phyloP scores from a whole-genome alignment of 345 rosid genomes.

The Aquilaria malaccensis region DNA sequence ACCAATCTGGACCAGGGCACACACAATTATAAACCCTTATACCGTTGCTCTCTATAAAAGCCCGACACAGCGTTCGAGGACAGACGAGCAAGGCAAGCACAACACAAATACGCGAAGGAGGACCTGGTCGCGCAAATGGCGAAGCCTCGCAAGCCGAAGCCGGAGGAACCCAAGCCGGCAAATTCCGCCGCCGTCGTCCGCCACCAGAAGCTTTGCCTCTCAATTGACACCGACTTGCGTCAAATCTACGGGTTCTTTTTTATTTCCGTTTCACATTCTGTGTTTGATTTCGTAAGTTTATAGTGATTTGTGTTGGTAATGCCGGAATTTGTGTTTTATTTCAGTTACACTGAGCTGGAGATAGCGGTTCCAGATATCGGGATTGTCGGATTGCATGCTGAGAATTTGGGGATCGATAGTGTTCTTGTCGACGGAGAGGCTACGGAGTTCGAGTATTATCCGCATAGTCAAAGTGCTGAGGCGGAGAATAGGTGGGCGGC shows the following conservation, averaged over 20 bases:
- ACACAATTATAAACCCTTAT: too few species aligned
- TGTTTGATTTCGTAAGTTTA: background rate
- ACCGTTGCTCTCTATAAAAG: too few species aligned
- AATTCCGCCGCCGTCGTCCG: conserved; percentile 72
- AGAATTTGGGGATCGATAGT: conserved; percentile 82
- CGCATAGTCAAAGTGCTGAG: conserved; percentile 47
- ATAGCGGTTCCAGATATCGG: conserved; percentile 92
- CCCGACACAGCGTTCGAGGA: too few species aligned
- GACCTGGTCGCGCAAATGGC: conserved; percentile 39
- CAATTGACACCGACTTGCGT: conserved; percentile 59
- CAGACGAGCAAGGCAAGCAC: too few species aligned
- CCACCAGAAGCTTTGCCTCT: conserved; percentile 94
- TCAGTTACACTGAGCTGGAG: conserved; percentile 86
- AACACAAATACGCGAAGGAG: too few species aligned
- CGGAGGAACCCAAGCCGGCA: conserved; percentile 57
- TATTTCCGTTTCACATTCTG: background rate
- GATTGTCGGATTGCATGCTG: conserved; percentile 81
- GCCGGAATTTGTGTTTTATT: background rate
- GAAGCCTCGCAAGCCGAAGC: conserved; percentile 80
- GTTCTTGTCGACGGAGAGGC: conserved; percentile 90
- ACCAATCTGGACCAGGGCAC: too few species aligned
- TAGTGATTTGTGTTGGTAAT: conserved; percentile 1
- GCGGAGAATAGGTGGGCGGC: conserved; percentile 47
- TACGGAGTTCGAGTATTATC: conserved; percentile 87
- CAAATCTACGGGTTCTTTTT: conserved; percentile 73